Conservation (phyloP, 768 basidiomycete species). For the Hydnum rufescens region DNA sequence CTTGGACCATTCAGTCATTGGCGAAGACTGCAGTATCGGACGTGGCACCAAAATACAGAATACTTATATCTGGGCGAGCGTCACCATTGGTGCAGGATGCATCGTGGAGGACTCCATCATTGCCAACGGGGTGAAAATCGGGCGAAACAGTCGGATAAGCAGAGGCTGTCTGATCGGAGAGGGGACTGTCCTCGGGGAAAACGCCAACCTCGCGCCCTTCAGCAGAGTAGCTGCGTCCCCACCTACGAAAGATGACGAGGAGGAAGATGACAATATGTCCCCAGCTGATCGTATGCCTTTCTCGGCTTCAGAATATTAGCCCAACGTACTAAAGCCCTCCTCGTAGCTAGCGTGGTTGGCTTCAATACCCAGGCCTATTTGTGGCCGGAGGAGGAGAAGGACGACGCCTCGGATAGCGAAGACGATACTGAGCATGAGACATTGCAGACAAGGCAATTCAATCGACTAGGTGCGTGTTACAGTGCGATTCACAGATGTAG, state of each 20-base stretch:
- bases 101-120: slow-evolving; percentile 63
- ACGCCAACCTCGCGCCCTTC: slow-evolving; percentile 44
- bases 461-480: not conserved
- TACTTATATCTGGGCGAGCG: slow-evolving; percentile 72
- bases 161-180: slow-evolving; percentile 69
- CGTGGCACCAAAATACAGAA: slow-evolving; percentile 43
- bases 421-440: slow-evolving; percentile 12
- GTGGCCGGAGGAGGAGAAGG: not conserved
- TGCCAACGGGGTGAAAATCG: slow-evolving; percentile 54
- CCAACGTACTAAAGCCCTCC: too few relatives aligned
- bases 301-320: too few relatives aligned
- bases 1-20: slow-evolving; percentile 58
- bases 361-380: not conserved
- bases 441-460: not conserved
- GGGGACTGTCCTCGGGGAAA: slow-evolving; percentile 59
- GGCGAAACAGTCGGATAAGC: slow-evolving; percentile 43
- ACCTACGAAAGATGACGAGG: slow-evolving; percentile 19
- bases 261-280: slow-evolving; percentile 13
- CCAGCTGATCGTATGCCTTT: too few relatives aligned
- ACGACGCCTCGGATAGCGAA: not conserved
- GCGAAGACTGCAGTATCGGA: slow-evolving; percentile 54
- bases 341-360: not conserved
- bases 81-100: slow-evolving; percentile 47
- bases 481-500: not conserved
- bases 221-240: slow-evolving; percentile 43